Evolutionary conservation across 2,329 filamentous ascomycete species (phyloP).

Genomic region (Teratosphaeria viscida): DNA sequence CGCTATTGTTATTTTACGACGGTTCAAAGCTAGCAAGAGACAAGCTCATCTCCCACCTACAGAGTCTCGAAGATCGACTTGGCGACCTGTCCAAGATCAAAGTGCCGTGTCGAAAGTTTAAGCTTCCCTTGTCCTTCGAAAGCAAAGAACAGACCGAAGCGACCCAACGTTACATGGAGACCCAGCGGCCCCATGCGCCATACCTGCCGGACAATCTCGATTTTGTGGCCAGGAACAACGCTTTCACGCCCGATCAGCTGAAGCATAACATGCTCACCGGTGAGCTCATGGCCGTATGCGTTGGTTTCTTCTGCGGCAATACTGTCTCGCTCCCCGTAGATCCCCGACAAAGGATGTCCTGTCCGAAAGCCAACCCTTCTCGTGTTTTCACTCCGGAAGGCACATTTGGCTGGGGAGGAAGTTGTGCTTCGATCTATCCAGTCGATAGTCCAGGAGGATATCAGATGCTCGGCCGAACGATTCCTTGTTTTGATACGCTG

Average conservation of each 20-base stretch:
- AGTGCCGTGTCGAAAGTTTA: slow-evolving; percentile 34
- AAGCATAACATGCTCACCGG: slow-evolving; percentile 42
- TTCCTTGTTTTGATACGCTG: slow-evolving; percentile 44
- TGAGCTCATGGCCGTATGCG: slow-evolving; percentile 42
- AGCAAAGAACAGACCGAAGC: slow-evolving; percentile 39
- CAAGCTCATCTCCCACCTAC: slow-evolving; percentile 29
- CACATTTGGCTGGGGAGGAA: slow-evolving; percentile 46
- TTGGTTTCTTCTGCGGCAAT: slow-evolving; percentile 47
- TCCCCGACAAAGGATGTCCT: slow-evolving; percentile 43
- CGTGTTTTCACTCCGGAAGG: slow-evolving; percentile 48
- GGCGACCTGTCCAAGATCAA: slow-evolving; percentile 32
- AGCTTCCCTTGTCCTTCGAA: slow-evolving; percentile 34
- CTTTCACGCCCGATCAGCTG: slow-evolving; percentile 39
- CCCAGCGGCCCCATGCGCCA: slow-evolving; percentile 49
- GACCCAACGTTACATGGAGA: slow-evolving; percentile 50
- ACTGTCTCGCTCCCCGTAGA: slow-evolving; percentile 44
- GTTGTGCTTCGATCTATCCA: slow-evolving; percentile 45
- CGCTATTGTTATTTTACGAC: slow-evolving; percentile 34
- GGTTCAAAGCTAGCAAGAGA: slow-evolving; percentile 27
- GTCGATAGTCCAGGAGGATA: slow-evolving; percentile 42
- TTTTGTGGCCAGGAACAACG: slow-evolving; percentile 48
- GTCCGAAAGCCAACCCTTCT: slow-evolving; percentile 47
- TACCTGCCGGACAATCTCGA: slow-evolving; percentile 54
- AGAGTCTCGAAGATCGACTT: slow-evolving; percentile 31
- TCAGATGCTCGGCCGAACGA: slow-evolving; percentile 30